Conservation (phyloP, 2,329 filamentous ascomycete species). For the Cytospora piceicola region DNA sequence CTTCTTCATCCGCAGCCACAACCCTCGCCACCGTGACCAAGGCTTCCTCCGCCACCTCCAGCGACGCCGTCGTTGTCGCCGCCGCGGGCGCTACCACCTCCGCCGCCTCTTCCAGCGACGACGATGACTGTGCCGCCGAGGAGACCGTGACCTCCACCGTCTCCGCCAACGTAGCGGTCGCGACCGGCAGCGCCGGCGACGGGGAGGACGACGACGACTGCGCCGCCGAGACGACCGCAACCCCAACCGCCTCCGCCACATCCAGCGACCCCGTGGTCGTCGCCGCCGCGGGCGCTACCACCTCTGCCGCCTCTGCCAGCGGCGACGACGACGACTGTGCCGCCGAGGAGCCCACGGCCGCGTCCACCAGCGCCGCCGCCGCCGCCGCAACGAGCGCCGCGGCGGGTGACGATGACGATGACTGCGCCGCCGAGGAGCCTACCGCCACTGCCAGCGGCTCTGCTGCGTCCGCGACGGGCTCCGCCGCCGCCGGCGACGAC, state of each 20-base stretch:
- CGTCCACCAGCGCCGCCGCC: background rate
- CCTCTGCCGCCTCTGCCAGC: background rate
- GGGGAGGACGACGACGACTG: background rate
- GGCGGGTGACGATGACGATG: background rate
- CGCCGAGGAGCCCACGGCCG: conserved; percentile 4
- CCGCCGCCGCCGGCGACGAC: background rate
- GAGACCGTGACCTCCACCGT: conserved; percentile 3
- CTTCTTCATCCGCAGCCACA: background rate
- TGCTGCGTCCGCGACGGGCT: background rate
- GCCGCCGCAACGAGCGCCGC: background rate
- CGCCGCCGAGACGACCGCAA: conserved; percentile 1
- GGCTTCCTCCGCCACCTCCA: conserved; percentile 7
- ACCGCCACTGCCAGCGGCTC: background rate
- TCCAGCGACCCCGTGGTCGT: too few species aligned
- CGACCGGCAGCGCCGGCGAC: background rate
- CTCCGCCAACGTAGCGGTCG: background rate
- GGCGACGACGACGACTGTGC: conserved; percentile 5
- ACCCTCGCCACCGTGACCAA: conserved; percentile 3
- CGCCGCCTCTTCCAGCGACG: background rate
- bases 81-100: conserved; percentile 4
- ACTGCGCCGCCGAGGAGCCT: background rate
- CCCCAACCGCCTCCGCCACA: background rate
- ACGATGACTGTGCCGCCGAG: conserved; percentile 15
- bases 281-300: background rate
- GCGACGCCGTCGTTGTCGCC: background rate